Percentiles rank a stretch among this genome's conserved stretches.
Conservation (phyloP, 305 asterid species). For the Striga hermonthica region DNA sequence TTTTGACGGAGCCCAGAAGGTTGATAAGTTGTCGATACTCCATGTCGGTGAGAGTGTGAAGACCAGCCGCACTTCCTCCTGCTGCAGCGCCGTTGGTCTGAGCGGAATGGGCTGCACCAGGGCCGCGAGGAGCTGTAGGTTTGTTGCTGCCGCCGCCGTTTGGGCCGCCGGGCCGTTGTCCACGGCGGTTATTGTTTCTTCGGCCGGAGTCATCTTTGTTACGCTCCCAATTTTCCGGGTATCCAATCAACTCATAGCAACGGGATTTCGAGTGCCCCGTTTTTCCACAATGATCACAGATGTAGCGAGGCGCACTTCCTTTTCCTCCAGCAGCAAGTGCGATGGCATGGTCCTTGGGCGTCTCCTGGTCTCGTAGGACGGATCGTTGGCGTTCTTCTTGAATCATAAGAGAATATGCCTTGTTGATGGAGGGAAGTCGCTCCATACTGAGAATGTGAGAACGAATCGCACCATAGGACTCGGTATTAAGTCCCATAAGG, state of each 20-base stretch:
- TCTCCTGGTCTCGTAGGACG: not conserved
- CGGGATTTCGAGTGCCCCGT: not conserved
- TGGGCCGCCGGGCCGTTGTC: too few species aligned
- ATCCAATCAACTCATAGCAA: not conserved
- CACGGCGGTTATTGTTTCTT: too few species aligned
- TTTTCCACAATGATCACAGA: not conserved
- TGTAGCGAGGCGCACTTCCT: not conserved
- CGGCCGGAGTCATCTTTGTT: not conserved
- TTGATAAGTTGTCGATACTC: not conserved
- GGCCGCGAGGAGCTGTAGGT: too few species aligned
- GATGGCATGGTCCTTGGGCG: not conserved
- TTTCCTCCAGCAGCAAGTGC: not conserved
- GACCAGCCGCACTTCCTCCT: not conserved
- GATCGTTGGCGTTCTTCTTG: not conserved
- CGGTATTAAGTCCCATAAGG: not conserved
- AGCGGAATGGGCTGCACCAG: not conserved
- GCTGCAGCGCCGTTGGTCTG: not conserved
- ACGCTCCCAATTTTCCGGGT: not conserved
- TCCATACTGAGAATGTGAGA: not conserved
- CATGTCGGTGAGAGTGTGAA: not conserved
- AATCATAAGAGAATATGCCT: not conserved
- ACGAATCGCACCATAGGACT: not conserved
- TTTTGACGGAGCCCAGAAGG: too few species aligned
- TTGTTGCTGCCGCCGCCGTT: too few species aligned
- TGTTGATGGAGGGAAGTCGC: not conserved